Conservation (phyloP, 768 basidiomycete genomes). For the Suillus alpinus region DNA sequence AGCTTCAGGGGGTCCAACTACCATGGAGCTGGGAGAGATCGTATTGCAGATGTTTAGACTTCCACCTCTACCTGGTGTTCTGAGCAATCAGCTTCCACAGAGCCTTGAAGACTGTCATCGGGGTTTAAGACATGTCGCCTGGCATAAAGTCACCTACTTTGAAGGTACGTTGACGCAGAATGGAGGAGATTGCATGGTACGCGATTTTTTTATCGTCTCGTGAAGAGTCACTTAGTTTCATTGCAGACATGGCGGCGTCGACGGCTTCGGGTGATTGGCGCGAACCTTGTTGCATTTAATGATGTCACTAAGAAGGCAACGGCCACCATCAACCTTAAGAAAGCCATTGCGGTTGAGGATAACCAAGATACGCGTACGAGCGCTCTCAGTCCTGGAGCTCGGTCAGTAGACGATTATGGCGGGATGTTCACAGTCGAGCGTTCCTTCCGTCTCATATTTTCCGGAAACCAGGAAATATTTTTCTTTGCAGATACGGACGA, state of each 20-base stretch:
- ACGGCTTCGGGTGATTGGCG: slow-evolving; percentile 79
- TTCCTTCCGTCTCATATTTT: slow-evolving; percentile 83
- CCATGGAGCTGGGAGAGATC: slow-evolving; percentile 82
- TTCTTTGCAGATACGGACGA: slow-evolving; percentile 92
- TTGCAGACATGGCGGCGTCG: slow-evolving; percentile 78
- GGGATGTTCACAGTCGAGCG: slow-evolving; percentile 70
- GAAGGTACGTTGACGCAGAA: slow-evolving; percentile 90
- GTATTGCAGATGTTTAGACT: slow-evolving; percentile 88
- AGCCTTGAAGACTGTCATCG: slow-evolving; percentile 90
- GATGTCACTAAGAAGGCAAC: slow-evolving; percentile 90
- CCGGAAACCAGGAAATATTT: slow-evolving; percentile 70
- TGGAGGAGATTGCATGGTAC: slow-evolving; percentile 88
- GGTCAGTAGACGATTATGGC: slow-evolving; percentile 55
- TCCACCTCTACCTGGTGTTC: slow-evolving; percentile 82
- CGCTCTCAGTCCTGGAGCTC: slow-evolving; percentile 44
- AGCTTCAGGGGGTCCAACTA: slow-evolving; percentile 47
- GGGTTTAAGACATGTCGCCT: slow-evolving; percentile 84
- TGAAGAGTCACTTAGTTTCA: background rate
- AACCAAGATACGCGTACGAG: slow-evolving; percentile 57
- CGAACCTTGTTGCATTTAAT: slow-evolving; percentile 86
- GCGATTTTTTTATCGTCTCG: slow-evolving; percentile 26
- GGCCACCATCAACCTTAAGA: slow-evolving; percentile 87
- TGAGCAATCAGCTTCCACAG: slow-evolving; percentile 77
- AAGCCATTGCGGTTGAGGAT: slow-evolving; percentile 76
- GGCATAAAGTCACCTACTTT: slow-evolving; percentile 94